Conservation (phyloP, 805 yeast species). For the Wickerhamiella bombiphila region DNA sequence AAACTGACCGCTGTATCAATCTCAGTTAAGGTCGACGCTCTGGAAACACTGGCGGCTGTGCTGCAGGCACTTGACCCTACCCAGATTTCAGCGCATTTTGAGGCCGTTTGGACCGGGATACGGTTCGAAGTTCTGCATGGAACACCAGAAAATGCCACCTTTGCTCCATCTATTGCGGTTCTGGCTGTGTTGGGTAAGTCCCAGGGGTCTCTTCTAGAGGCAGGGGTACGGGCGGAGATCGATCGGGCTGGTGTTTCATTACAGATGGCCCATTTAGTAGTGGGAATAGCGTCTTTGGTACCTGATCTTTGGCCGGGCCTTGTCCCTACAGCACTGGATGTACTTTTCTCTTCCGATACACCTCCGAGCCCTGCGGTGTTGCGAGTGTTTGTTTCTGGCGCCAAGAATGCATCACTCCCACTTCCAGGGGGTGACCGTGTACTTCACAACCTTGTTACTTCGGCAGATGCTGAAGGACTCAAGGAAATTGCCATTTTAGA, state of each 20-base stretch:
- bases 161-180: slow-evolving; percentile 29
- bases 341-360: background rate
- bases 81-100: slow-evolving; percentile 47
- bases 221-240: slow-evolving; percentile 20
- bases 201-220: slow-evolving; percentile 16
- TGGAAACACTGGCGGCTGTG: slow-evolving; percentile 46
- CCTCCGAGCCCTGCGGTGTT: slow-evolving; percentile 1
- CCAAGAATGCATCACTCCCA: slow-evolving; percentile 32
- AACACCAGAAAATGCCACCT: slow-evolving; percentile 35
- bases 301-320: background rate
- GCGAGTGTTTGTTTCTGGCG: slow-evolving; percentile 3
- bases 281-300: background rate
- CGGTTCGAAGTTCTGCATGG: slow-evolving; percentile 82
- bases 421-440: slow-evolving; percentile 55
- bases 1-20: slow-evolving; percentile 38
- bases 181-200: slow-evolving; percentile 28
- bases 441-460: slow-evolving; percentile 50
- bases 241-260: slow-evolving; percentile 35
- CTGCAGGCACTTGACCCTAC: slow-evolving; percentile 35
- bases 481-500: slow-evolving; percentile 34
- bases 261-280: slow-evolving; percentile 1
- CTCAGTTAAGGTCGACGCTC: slow-evolving; percentile 48
- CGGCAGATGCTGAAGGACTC: slow-evolving; percentile 52
- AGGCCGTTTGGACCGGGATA: slow-evolving; percentile 69
- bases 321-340: background rate